Conservation (phyloP, 768 basidiomycete species). For the Grammothele lineata region DNA sequence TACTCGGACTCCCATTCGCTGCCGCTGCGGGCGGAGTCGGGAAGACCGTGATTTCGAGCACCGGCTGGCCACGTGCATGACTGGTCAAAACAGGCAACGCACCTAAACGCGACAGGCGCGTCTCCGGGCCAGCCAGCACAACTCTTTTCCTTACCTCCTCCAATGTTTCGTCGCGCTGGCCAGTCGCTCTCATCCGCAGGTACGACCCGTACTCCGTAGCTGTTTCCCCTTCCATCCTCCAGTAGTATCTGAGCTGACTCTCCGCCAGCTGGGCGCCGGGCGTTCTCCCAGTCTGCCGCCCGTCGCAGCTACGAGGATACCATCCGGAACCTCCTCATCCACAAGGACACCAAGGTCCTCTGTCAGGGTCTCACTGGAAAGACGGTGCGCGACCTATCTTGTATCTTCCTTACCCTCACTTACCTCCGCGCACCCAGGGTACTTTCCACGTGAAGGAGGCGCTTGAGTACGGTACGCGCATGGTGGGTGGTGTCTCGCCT, state of each 20-base stretch:
- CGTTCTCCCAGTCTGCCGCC: slow-evolving; percentile 74
- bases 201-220: slow-evolving; percentile 27
- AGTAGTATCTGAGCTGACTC: no score
- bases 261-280: slow-evolving; percentile 59
- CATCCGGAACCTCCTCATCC: slow-evolving; percentile 85
- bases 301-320: slow-evolving; percentile 84
- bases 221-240: background rate
- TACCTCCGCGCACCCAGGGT: slow-evolving; percentile 46
- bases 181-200: slow-evolving; percentile 51
- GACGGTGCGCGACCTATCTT: slow-evolving; percentile 49
- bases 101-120: slow-evolving; percentile 2
- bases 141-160: slow-evolving; percentile 11
- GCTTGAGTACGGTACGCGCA: slow-evolving; percentile 90
- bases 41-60: no score
- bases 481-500: slow-evolving; percentile 97
- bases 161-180: slow-evolving; percentile 60
- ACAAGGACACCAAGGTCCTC: slow-evolving; percentile 90
- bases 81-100: slow-evolving; percentile 8
- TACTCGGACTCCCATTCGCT: no score
- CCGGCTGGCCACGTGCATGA: slow-evolving; percentile 16
- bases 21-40: no score
- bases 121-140: slow-evolving; percentile 10
- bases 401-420: background rate
- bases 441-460: slow-evolving; percentile 97
- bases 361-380: slow-evolving; percentile 95